Percentiles rank a stretch among this genome's conserved stretches.
Conservation (phyloP, 2,329 filamentous ascomycete species). For the Epichloe elymi region DNA sequence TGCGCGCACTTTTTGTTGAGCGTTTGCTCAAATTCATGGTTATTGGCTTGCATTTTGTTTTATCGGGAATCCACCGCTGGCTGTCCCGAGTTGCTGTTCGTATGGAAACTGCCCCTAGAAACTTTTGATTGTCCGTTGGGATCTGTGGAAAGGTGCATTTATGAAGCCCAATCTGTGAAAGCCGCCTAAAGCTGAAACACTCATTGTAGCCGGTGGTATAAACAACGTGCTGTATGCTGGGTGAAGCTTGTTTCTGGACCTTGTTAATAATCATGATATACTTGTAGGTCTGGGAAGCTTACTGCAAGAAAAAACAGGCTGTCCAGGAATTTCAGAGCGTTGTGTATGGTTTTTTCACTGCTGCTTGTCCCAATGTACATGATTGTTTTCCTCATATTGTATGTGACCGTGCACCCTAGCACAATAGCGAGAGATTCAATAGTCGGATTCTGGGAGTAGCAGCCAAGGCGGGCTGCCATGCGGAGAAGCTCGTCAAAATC, state of each 20-base stretch:
- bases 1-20: neutral
- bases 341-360: conserved; percentile 4
- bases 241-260: conserved; percentile 6
- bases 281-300: neutral
- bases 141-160: conserved; percentile 12
- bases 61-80: conserved; percentile 4
- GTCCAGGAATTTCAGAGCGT: conserved; percentile 9
- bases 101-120: conserved; percentile 8
- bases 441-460: neutral
- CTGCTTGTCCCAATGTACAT: conserved; percentile 16
- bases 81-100: neutral
- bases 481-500: neutral
- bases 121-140: neutral
- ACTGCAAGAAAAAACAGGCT: conserved; percentile 8
- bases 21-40: neutral
- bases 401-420: conserved; percentile 7
- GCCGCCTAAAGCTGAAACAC: conserved; percentile 12
- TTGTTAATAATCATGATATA: neutral
- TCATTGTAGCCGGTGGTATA: conserved; percentile 7
- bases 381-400: conserved; percentile 15
- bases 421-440: neutral
- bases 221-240: conserved; percentile 12
- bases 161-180: conserved; percentile 16
- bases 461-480: neutral
- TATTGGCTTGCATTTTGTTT: conserved; percentile 4